phyloP scores from a whole-genome alignment of 768 basidiomycete species.

The Saitozyma podzolica region DNA sequence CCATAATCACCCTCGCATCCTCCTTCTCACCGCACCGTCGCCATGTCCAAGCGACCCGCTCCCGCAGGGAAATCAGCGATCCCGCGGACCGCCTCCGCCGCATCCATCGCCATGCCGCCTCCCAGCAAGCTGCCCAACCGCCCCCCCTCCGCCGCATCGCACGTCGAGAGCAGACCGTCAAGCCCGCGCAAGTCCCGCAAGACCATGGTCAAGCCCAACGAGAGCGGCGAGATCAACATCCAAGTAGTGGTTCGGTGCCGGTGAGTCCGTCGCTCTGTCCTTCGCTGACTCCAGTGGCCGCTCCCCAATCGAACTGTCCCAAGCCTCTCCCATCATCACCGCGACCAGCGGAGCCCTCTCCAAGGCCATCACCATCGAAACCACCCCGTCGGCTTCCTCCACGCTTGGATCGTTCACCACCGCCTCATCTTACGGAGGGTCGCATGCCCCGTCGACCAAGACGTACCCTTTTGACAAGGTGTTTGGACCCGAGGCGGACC shows the following conservation, averaged over 20 bases:
- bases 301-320: conserved; percentile 78
- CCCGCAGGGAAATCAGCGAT: conserved; percentile 10
- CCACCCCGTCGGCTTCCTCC: conserved; percentile 47
- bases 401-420: conserved; percentile 40
- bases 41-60: conserved; percentile 39
- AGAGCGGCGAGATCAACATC: conserved; percentile 70
- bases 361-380: conserved; percentile 77
- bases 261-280: conserved; percentile 51
- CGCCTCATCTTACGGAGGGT: conserved; percentile 44
- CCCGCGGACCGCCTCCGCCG: conserved; percentile 30
- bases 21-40: conserved; percentile 3
- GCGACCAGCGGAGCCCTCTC: conserved; percentile 72
- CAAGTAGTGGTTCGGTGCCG: conserved; percentile 90
- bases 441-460: conserved; percentile 40
- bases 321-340: conserved; percentile 84
- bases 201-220: conserved; percentile 9
- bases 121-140: conserved; percentile 26
- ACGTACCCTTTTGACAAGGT: conserved; percentile 95
- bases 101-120: conserved; percentile 44
- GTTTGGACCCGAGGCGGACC: conserved; percentile 95
- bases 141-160: too few relatives aligned
- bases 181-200: conserved; percentile 22
- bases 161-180: neutral
- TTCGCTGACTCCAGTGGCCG: conserved; percentile 54
- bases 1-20: conserved; percentile 1